Evolutionary conservation across 345 rosid species (phyloP).

Genomic region (Hibiscus trionum): DNA sequence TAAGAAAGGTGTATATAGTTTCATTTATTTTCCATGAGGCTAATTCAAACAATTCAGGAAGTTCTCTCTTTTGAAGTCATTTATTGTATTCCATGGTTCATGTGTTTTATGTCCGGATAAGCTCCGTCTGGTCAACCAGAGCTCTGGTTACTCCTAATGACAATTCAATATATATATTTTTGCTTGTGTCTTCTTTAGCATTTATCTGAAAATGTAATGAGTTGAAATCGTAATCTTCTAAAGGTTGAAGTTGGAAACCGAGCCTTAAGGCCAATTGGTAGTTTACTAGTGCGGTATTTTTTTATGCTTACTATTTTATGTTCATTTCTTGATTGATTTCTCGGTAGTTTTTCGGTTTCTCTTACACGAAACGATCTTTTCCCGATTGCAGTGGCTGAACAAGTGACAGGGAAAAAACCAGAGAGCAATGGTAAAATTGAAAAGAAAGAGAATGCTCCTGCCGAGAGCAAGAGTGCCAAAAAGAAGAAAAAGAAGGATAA

Average conservation of each 20-base stretch:
- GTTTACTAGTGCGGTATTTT: background rate
- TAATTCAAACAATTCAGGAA: background rate
- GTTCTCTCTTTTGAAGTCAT: background rate
- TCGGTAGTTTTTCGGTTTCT: background rate
- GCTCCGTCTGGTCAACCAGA: background rate
- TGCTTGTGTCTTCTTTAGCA: background rate
- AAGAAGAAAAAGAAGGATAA: constrained; percentile 80
- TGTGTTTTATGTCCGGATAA: background rate
- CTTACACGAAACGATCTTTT: background rate
- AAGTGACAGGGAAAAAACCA: constrained; percentile 22
- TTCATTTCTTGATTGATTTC: background rate
- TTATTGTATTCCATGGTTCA: background rate
- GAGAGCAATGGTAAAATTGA: constrained; percentile 36
- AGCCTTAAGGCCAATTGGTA: too few species aligned
- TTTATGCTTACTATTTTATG: background rate
- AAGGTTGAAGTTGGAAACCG: background rate
- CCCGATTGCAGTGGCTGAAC: constrained; percentile 18
- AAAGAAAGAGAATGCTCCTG: constrained; percentile 49
- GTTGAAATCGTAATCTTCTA: background rate
- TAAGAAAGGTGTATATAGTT: background rate
- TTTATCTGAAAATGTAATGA: background rate
- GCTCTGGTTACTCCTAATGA: background rate
- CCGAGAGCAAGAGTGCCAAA: constrained; percentile 54
- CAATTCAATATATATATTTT: background rate
- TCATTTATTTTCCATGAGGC: background rate